A percentile compares a stretch with the other conserved stretches of the same genome.
Conservation (phyloP, 148 eudicot species). For the Chenopodium suecicum region DNA sequence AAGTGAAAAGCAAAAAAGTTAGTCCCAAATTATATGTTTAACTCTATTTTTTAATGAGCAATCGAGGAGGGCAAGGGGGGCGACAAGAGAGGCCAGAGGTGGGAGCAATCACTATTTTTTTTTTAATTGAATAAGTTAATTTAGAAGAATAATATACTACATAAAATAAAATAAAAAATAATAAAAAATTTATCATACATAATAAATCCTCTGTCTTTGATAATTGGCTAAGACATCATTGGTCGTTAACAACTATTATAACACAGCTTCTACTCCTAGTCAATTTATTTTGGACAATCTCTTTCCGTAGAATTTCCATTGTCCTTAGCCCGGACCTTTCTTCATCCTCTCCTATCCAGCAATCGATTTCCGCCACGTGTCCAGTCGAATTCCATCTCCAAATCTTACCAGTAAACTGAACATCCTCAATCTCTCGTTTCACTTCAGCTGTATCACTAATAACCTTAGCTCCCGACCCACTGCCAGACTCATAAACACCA, state of each 20-base stretch:
- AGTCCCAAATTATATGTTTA: too few relatives aligned
- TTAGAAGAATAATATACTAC: too few relatives aligned
- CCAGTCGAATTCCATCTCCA: neutral
- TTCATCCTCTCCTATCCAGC: neutral
- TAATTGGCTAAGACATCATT: too few relatives aligned
- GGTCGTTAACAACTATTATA: neutral
- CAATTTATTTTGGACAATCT: neutral
- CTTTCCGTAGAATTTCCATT: neutral
- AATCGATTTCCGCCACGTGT: neutral
- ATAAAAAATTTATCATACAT: too few relatives aligned
- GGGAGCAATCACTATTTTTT: too few relatives aligned
- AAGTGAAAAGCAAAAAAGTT: too few relatives aligned
- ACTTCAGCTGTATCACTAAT: neutral
- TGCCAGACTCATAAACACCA: neutral
- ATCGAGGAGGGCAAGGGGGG: too few relatives aligned
- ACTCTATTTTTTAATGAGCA: too few relatives aligned
- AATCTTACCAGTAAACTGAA: neutral
- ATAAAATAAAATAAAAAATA: too few relatives aligned
- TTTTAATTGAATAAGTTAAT: too few relatives aligned
- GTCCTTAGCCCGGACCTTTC: neutral
- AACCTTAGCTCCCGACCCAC: neutral
- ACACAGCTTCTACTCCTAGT: neutral
- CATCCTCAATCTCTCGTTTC: neutral
- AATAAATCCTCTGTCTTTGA: too few relatives aligned
- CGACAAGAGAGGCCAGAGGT: too few relatives aligned